Conservation (phyloP, 805 yeast genomes). For the Candida dendrica region DNA sequence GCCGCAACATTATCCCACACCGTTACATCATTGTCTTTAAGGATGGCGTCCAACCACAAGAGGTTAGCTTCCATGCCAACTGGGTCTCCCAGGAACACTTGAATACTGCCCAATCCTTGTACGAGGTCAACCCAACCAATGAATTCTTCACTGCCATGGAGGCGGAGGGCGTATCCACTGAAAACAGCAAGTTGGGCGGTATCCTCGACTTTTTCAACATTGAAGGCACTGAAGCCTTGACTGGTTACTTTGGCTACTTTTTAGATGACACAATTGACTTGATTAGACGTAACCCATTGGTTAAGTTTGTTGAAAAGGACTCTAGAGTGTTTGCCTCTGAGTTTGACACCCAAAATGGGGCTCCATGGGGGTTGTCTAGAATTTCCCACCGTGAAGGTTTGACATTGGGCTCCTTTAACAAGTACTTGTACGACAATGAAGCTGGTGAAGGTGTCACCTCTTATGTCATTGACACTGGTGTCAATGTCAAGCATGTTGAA, state of each 20-base stretch:
- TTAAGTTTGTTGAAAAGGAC: conserved; percentile 70
- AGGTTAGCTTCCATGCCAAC: conserved; percentile 56
- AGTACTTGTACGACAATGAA: conserved; percentile 62
- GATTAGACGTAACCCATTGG: conserved; percentile 59
- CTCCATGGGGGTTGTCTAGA: conserved; percentile 94
- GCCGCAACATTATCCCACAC: conserved; percentile 50
- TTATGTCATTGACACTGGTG: conserved; percentile 87
- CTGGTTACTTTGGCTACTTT: conserved; percentile 85
- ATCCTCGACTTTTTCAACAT: conserved; percentile 55
- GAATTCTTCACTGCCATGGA: conserved; percentile 29
- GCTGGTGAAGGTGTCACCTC: conserved; percentile 84
- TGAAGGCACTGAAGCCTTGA: conserved; percentile 34
- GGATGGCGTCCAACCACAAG: conserved; percentile 46
- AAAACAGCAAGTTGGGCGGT: conserved; percentile 35
- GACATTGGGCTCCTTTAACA: conserved; percentile 62
- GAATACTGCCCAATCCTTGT: conserved; percentile 30
- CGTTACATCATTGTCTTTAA: conserved; percentile 85
- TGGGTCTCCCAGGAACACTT: conserved; percentile 53
- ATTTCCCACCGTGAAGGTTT: conserved; percentile 74
- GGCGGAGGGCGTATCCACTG: conserved; percentile 18
- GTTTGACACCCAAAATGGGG: conserved; percentile 66
- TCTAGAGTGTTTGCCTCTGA: conserved; percentile 60
- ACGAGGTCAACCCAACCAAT: conserved; percentile 25
- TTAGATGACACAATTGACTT: conserved; percentile 66
- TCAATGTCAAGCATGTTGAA: conserved; percentile 66